Conservation (phyloP, 495 filamentous ascomycete genomes). For the Annulohypoxylon moriforme region DNA sequence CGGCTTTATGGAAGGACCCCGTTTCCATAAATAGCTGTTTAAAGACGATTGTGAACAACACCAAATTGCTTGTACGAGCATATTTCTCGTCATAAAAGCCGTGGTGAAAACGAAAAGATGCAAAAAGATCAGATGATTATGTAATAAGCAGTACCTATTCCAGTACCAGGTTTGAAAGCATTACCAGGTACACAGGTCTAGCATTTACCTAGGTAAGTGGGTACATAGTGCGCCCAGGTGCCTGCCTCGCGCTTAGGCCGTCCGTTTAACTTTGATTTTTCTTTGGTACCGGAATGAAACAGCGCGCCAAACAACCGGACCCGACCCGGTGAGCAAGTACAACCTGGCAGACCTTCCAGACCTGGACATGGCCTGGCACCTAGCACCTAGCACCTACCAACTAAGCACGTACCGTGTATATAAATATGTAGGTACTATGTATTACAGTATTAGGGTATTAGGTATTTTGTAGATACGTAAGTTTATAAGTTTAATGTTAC, state of each 20-base stretch:
- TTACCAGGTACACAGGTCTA: neutral
- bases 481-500: slow-evolving; percentile 17
- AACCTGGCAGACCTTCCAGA: neutral
- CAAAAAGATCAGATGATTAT: neutral
- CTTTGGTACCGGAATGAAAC: slow-evolving; percentile 27
- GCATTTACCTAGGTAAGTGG: neutral
- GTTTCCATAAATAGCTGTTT: slow-evolving; percentile 11
- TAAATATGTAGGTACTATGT: neutral
- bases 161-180: neutral
- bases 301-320: slow-evolving; percentile 14
- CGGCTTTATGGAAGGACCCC: slow-evolving; percentile 1
- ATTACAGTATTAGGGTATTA: too few relatives aligned
- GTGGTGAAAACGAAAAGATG: neutral
- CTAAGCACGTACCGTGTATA: slow-evolving; percentile 8
- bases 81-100: neutral
- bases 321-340: slow-evolving; percentile 10
- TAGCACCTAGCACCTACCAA: neutral
- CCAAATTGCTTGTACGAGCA: neutral
- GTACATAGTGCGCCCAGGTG: neutral
- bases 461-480: neutral
- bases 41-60: slow-evolving; percentile 1
- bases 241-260: slow-evolving; percentile 13
- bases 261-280: slow-evolving; percentile 10
- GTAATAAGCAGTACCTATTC: neutral
- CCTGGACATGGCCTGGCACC: neutral